Evolutionary conservation across 257 asterid genomes (phyloP), one percentile per base, ranked within the genome.

Genomic region (Solanum peruvianum): DNA sequence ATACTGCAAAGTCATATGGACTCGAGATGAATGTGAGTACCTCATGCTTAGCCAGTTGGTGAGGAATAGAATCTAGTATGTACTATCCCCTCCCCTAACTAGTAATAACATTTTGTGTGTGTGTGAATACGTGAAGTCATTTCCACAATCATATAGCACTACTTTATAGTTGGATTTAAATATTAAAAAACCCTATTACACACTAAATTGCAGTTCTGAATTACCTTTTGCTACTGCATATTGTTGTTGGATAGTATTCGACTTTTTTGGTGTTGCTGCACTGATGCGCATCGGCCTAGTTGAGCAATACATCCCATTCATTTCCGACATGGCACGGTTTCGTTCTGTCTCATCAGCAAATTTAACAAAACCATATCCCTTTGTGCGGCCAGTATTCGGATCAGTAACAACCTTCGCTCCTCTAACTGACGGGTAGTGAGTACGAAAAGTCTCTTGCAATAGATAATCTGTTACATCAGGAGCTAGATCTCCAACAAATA

Each of bases 341-440:
- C 98, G 91, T 90, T 97, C 99, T 3, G 85, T 83, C 90, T 97
- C 99, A 86, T 97, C 99, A 42, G 95, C 97, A 92, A 97, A 97
- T 91, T 97, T 97, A 87, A 97, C 99, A 93, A 97, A 97, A 15
- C 99, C 99, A 87, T 97, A 97, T 39, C 99, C 99, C 91, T 97
- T 96, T 21, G 99, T 91, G n/a, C 99, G 95, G 82, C 98, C 99
- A 15, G 99, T 97, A 88, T 91, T 94, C n/a, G 99, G 97, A 94
- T 97, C 99, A 41, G 96, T 96, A 86, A 97, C 99, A 35, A 97
- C 99, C 92, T 97, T 97, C 21, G 99, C 99, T 81, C 99, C 99
- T 90, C 98, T 94, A 82, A 97, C 99, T 4, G 99, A 97, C 8
- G 94, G 90, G 91, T 96, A 97, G 88, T 93, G 95, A 88, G 89